Base-by-base conservation (phyloP, 257 asterid genomes). In the Mentha longifolia region DNA sequence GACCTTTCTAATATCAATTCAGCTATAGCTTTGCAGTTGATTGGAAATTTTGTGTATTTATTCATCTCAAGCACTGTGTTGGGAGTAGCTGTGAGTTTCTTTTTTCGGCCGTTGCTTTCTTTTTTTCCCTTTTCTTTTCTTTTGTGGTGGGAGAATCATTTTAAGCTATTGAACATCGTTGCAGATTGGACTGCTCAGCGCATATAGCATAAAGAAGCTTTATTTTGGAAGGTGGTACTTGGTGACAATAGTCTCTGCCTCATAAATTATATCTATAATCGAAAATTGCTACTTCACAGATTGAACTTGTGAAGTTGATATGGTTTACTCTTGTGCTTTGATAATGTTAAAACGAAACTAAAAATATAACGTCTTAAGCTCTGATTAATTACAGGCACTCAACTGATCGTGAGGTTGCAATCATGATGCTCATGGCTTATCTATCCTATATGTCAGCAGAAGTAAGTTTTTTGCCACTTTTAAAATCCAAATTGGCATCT, bases 341-440 rank as follows among this genome's bases (percentile, higher is more conserved):
- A 52, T 20, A 12, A 60, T 67, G 20, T 13, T 30, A n/a, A 25
- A 45, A 55, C 3, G 22, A 10, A 55, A 11, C 8, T 3, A 22
- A 55, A 55, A 13, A 46, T 47, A 1, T 65, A 43, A 47, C 28
- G 28, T 17, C 22, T 16, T 49, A 45, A 71, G 69, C 47, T 42
- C 65, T 60, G 72, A 69, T 67, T 30, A 66, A 74, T 37, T 73
- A 13, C 80, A 88, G 95, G 88, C 95, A 88, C 74, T 88, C 95
- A 25, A 88, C 95, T 20, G 95, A 88, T 66, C 89, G 92, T 37
- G 95, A 88, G 81, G 92, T 88, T 62, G 92, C 95, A 14, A 78
- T 88, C 70, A 84, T 88, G 95, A 82, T 86, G 79, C 87, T 88
- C 70, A 84, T 88, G 95, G 90, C 92, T 74, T 88, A 88, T 77